Percentiles rank a stretch among this genome's conserved stretches.
These are phyloP conservation scores for Pyrenochaeta sp. DNA, from an alignment of 2,329 filamentous ascomycete genomes.

Conservation along the genomic window DNA sequence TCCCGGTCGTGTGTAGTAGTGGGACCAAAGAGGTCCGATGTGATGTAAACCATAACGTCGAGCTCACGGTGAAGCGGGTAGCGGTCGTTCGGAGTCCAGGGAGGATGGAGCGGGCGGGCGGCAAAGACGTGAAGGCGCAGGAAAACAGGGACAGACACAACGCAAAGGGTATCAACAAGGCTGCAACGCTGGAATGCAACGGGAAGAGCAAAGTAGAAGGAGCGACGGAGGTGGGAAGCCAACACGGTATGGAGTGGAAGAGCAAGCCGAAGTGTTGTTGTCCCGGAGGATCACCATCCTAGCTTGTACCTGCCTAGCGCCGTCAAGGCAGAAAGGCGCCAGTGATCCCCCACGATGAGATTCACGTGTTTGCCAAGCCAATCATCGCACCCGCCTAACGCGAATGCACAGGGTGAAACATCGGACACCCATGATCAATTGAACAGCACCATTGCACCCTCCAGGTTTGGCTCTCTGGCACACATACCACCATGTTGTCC, in stretches of 20 bases:
- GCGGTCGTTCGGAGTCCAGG: conserved; percentile 14
- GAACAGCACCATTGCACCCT: conserved; percentile 10
- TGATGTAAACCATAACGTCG: conserved; percentile 46
- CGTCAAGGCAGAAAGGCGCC: conserved; percentile 10
- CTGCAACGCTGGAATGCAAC: background rate
- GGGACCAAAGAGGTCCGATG: conserved; percentile 44
- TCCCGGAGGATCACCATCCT: conserved; percentile 17
- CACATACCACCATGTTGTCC: conserved; percentile 10
- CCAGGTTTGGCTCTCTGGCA: conserved; percentile 5
- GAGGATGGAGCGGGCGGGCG: conserved; percentile 2
- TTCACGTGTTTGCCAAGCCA: conserved; percentile 29
- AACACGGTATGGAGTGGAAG: background rate
- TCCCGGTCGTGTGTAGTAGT: conserved; percentile 19
- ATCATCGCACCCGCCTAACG: conserved; percentile 22
- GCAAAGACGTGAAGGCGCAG: conserved; percentile 9
- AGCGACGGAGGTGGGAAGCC: conserved; percentile 4
- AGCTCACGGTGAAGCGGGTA: conserved; percentile 20
- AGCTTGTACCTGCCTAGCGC: conserved; percentile 33
- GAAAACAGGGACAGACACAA: background rate
- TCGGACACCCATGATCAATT: conserved; percentile 5
- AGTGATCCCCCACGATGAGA: conserved; percentile 22
- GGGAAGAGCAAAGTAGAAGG: background rate
- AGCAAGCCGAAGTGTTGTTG: conserved; percentile 17
- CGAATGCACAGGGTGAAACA: conserved; percentile 19
- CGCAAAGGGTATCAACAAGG: conserved; percentile 3